Percentiles rank a stretch among this genome's conserved stretches.
These are phyloP conservation scores for Debaryomyces tyrocola DNA, from an alignment of 805 yeast genomes.

Conservation along the genomic window DNA sequence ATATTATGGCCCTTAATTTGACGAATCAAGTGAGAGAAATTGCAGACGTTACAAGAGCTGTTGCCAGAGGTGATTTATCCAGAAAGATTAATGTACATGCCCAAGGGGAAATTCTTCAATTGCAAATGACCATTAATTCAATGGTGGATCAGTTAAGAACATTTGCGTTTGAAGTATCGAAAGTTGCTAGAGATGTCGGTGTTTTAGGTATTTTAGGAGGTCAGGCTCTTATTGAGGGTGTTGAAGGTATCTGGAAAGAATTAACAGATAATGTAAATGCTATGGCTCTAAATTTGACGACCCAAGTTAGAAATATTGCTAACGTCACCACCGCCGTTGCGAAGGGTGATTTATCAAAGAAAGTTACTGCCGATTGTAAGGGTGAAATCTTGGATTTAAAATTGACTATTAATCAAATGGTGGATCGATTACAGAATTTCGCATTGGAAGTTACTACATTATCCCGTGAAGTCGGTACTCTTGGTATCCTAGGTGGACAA, in stretches of 20 bases:
- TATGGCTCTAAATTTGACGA: slow-evolving; percentile 84
- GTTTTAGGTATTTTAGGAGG: slow-evolving; percentile 89
- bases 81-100: slow-evolving; percentile 87
- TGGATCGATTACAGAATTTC: slow-evolving; percentile 49
- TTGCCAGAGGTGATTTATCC: slow-evolving; percentile 81
- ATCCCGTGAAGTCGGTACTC: slow-evolving; percentile 48
- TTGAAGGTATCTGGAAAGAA: slow-evolving; percentile 86
- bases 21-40: slow-evolving; percentile 74
- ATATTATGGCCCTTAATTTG: slow-evolving; percentile 83
- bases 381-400: slow-evolving; percentile 54
- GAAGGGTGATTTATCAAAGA: slow-evolving; percentile 75
- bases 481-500: slow-evolving; percentile 50
- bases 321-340: slow-evolving; percentile 89
- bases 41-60: slow-evolving; percentile 87
- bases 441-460: slow-evolving; percentile 48
- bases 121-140: slow-evolving; percentile 83
- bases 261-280: slow-evolving; percentile 86
- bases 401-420: slow-evolving; percentile 50
- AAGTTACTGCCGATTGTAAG: slow-evolving; percentile 83
- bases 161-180: slow-evolving; percentile 82
- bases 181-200: slow-evolving; percentile 88
- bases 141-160: slow-evolving; percentile 86
- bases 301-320: slow-evolving; percentile 85
- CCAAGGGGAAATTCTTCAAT: slow-evolving; percentile 83
- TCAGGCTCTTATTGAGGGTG: slow-evolving; percentile 76